phyloP scores from a whole-genome alignment of 192 early-diverging fungal genomes.

The Coemansia sp. region DNA sequence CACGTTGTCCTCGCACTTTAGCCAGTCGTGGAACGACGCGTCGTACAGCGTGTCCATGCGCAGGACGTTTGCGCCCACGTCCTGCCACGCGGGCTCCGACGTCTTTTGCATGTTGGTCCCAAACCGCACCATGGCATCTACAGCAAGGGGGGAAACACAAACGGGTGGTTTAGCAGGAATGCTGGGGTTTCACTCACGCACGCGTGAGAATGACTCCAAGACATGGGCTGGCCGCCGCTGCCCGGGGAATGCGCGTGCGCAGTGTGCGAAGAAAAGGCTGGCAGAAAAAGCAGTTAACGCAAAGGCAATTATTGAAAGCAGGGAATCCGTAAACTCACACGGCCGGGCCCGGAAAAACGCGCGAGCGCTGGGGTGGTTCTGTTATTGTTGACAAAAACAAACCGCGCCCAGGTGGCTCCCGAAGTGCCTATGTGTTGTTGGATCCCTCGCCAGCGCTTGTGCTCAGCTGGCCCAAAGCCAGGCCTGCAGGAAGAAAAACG shows the following conservation, averaged over 20 bases:
- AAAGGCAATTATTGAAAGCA: slow-evolving; percentile 10
- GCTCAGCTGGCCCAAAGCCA: too few relatives aligned
- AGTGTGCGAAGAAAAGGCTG: slow-evolving; percentile 2
- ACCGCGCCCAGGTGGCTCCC: not conserved
- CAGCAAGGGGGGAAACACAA: not conserved
- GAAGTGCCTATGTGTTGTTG: not conserved
- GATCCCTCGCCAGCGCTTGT: too few relatives aligned
- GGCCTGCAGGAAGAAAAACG: not conserved
- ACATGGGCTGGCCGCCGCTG: slow-evolving; percentile 1
- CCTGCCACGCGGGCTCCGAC: slow-evolving; percentile 57
- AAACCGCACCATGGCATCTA: slow-evolving; percentile 54
- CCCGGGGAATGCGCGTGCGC: not conserved
- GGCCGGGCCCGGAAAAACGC: not conserved
- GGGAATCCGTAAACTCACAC: slow-evolving; percentile 10
- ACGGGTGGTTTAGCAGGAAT: not conserved
- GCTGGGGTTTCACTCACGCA: slow-evolving; percentile 7
- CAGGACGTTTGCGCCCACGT: slow-evolving; percentile 68
- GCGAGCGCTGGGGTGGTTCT: not conserved
- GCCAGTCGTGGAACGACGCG: slow-evolving; percentile 72
- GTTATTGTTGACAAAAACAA: not conserved
- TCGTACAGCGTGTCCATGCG: slow-evolving; percentile 75
- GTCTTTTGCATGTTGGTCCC: slow-evolving; percentile 52
- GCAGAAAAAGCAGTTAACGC: slow-evolving; percentile 20
- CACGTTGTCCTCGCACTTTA: slow-evolving; percentile 71
- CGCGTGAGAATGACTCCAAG: slow-evolving; percentile 13